phyloP scores from a whole-genome alignment of 139 green algal species.

The Edaphochlamys debaryana region DNA sequence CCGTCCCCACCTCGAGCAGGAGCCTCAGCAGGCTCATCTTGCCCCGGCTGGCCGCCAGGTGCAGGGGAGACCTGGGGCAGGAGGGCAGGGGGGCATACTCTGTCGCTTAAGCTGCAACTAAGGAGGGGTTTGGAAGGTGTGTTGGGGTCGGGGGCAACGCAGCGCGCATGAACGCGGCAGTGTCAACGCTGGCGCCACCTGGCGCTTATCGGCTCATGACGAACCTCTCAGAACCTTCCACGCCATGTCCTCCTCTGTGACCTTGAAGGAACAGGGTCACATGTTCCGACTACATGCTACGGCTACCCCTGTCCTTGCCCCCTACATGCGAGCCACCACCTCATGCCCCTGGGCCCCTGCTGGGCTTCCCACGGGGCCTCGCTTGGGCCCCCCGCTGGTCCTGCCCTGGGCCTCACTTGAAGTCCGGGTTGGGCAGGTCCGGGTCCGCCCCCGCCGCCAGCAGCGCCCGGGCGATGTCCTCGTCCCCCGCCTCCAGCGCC shows the following conservation, averaged over 20 bases:
- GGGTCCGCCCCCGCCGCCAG: constrained; percentile 45
- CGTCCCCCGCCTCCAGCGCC: constrained; percentile 62
- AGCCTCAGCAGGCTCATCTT: constrained; percentile 15
- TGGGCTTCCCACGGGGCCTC: no score
- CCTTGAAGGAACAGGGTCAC: no score
- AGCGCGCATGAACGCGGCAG: no score
- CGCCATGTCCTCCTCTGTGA: not conserved
- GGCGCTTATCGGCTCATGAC: no score
- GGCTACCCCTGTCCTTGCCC: no score
- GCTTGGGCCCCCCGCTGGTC: not conserved
- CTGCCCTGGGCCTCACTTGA: constrained; percentile 25
- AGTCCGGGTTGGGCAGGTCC: constrained; percentile 64
- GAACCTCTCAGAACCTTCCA: not conserved
- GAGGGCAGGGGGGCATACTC: not conserved
- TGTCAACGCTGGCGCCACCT: no score
- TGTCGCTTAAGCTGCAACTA: no score
- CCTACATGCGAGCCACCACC: no score
- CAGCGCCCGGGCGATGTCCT: constrained; percentile 19
- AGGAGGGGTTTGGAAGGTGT: no score
- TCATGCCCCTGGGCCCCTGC: no score
- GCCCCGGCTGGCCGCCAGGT: constrained; percentile 46
- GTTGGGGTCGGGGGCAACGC: no score
- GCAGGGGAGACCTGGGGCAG: constrained; percentile 44
- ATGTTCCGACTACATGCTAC: no score
- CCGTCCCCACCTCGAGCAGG: constrained; percentile 1